Evolutionary conservation across 2,329 filamentous ascomycete species (phyloP), one percentile per base, ranked within the genome.

Genomic region (Ceratocystis harringtonii): DNA sequence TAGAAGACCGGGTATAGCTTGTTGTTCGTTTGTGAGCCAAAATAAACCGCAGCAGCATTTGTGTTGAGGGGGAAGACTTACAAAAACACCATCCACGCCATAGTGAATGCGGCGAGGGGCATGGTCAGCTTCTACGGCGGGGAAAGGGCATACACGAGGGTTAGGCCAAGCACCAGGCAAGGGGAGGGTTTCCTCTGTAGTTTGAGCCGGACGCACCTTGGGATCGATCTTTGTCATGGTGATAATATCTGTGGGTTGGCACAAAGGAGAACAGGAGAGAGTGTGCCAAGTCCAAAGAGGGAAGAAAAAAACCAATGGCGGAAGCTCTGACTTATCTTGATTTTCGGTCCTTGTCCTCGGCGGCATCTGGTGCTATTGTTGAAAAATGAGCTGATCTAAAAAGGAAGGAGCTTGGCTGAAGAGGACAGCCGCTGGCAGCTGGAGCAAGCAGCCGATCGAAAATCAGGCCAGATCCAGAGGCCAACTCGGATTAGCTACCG

Each of bases 101-200:
- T 82, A 19, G 78, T 79, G 68, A 81, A 81, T 48, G 80, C 80
- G 19, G 80, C 80, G 25, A 78, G 71, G 7, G 80, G 80, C 64
- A 79, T 78, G 67, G 78, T 77, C 65, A 81, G 8, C 45, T 22
- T 22, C 55, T 19, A 5, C 25, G 19, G 50, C 10, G 17, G 43
- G 45, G 19, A 25, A 6, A 48, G 69, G 67, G 65, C 68, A 68
- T 68, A 43, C 43, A 19, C 22, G 25, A 48, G n/a, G 43, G 28
- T 44, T 52, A 50, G 61, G 41, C 10, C 62, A 25, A 48, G 12
- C 36, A 52, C 43, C 28, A 25, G 45, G 60, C 19, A n/a, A 41
- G 45, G 45, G n/a, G n/a, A 19, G 22, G 45, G 17, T 15, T 52
- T 15, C 22, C 5, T 28, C n/a, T 12, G 19, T 19, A 3, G 44